These are phyloP conservation scores for Boletus coccyginus DNA, from an alignment of 768 basidiomycete species.

Conservation along the genomic window DNA sequence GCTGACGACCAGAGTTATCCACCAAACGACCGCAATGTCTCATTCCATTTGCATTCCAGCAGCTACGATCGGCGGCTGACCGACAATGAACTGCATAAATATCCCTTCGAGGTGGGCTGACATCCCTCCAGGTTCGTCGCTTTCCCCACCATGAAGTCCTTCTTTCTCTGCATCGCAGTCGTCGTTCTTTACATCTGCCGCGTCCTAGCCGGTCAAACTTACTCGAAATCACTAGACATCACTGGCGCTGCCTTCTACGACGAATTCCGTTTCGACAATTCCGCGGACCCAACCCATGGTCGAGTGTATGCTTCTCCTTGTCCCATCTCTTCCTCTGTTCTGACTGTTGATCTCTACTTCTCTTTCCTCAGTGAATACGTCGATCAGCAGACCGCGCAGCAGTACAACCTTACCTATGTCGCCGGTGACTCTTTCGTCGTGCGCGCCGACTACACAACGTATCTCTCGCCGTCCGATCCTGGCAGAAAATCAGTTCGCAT, in stretches of 20 bases:
- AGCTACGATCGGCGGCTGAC: slow-evolving; percentile 6
- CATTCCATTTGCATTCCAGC: background rate
- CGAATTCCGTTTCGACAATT: slow-evolving; percentile 46
- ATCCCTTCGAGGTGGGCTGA: background rate
- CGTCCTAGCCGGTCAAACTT: slow-evolving; percentile 4
- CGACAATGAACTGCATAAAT: background rate
- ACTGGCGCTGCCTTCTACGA: slow-evolving; percentile 48
- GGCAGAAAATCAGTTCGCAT: slow-evolving; percentile 33
- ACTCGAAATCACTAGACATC: slow-evolving; percentile 36
- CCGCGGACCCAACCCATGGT: slow-evolving; percentile 63
- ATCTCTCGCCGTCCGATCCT: slow-evolving; percentile 18
- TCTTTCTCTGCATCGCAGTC: background rate
- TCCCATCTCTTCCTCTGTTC: background rate
- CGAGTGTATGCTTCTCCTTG: slow-evolving; percentile 48
- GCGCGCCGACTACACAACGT: slow-evolving; percentile 28
- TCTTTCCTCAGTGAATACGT: slow-evolving; percentile 25
- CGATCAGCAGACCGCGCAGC: slow-evolving; percentile 20
- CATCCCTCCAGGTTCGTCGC: slow-evolving; percentile 5
- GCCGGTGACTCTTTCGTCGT: slow-evolving; percentile 27
- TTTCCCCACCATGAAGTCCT: slow-evolving; percentile 5
- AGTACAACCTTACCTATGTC: slow-evolving; percentile 31
- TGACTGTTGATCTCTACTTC: background rate
- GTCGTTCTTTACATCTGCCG: background rate
- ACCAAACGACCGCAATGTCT: background rate
- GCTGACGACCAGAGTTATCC: too few relatives aligned